Percentiles rank a stretch among this genome's conserved stretches.
These are phyloP conservation scores for Lantana camara DNA, from an alignment of 257 asterid genomes.

Conservation along the genomic window DNA sequence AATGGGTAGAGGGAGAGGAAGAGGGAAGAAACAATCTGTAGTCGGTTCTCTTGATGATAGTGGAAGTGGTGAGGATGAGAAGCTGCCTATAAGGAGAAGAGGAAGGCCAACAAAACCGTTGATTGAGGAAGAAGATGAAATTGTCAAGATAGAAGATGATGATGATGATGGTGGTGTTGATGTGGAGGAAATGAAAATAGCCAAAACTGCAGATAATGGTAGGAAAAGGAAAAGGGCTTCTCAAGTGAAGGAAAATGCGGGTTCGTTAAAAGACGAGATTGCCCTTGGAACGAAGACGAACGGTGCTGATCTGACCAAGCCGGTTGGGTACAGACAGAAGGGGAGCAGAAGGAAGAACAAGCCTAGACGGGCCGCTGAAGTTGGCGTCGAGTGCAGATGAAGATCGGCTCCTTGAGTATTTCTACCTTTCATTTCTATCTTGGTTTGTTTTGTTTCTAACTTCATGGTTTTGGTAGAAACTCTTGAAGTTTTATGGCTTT, in stretches of 20 bases:
- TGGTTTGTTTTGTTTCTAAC: slow-evolving; percentile 5
- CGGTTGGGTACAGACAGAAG: slow-evolving; percentile 66
- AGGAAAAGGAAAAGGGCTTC: slow-evolving; percentile 68
- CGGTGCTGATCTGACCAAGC: slow-evolving; percentile 42
- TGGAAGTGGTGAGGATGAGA: slow-evolving; percentile 80
- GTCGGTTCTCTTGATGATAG: slow-evolving; percentile 48
- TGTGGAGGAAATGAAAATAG: slow-evolving; percentile 45
- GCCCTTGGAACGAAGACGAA: slow-evolving; percentile 36
- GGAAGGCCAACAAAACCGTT: slow-evolving; percentile 73
- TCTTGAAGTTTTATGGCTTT: slow-evolving; percentile 21
- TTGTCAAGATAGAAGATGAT: slow-evolving; percentile 42
- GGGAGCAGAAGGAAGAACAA: slow-evolving; percentile 85
- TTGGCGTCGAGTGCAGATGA: slow-evolving; percentile 80
- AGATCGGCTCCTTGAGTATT: slow-evolving; percentile 2
- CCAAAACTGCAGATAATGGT: slow-evolving; percentile 57
- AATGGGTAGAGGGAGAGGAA: slow-evolving; percentile 82
- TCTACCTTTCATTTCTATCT: neutral
- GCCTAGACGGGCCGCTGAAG: slow-evolving; percentile 94
- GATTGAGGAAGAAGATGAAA: slow-evolving; percentile 53
- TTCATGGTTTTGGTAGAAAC: slow-evolving; percentile 27
- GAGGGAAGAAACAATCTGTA: slow-evolving; percentile 59
- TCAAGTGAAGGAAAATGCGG: slow-evolving; percentile 50
- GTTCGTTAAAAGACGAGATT: slow-evolving; percentile 51
- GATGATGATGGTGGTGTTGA: slow-evolving; percentile 43
- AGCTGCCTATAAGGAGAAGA: slow-evolving; percentile 60